These are phyloP conservation scores for Dendrostoma leiphaemia DNA, from an alignment of 2,329 filamentous ascomycete species.

Conservation along the genomic window DNA sequence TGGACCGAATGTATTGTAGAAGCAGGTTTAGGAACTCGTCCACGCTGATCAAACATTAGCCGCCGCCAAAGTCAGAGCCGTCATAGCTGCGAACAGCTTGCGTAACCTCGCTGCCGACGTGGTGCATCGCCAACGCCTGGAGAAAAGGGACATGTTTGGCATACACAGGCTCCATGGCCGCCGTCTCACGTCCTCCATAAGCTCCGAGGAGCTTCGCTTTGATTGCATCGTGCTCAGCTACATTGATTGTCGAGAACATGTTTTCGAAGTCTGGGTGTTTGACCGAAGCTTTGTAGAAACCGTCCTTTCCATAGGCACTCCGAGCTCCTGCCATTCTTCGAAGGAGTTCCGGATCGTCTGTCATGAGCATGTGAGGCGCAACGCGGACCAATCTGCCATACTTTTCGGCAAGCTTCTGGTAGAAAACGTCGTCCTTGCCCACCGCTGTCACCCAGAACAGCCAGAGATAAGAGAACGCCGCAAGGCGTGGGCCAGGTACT, in stretches of 20 bases:
- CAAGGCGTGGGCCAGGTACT: constrained; percentile 27
- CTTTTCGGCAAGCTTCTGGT: constrained; percentile 21
- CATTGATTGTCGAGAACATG: constrained; percentile 19
- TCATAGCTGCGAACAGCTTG: too few species aligned
- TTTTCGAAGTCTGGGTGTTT: constrained; percentile 3
- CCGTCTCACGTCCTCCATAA: constrained; percentile 28
- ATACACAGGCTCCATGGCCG: constrained; percentile 23
- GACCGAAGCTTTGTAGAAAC: background rate
- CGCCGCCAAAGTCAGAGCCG: too few species aligned
- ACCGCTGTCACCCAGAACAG: constrained; percentile 21
- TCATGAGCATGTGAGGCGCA: constrained; percentile 34
- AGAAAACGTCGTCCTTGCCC: constrained; percentile 25
- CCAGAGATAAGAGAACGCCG: constrained; percentile 33
- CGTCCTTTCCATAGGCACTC: constrained; percentile 27
- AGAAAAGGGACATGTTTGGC: too few species aligned
- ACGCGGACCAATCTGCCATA: constrained; percentile 31
- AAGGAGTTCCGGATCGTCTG: constrained; percentile 30
- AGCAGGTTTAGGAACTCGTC: background rate
- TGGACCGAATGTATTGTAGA: background rate
- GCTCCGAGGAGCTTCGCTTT: constrained; percentile 23
- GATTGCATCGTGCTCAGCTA: constrained; percentile 26
- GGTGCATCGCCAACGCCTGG: too few species aligned
- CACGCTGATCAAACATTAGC: too few species aligned
- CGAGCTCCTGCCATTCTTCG: constrained; percentile 28
- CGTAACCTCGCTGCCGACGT: too few species aligned